Evolutionary conservation across 1,284 basidiomycete genomes (phyloP).

Genomic region (Puccinia coronata): DNA sequence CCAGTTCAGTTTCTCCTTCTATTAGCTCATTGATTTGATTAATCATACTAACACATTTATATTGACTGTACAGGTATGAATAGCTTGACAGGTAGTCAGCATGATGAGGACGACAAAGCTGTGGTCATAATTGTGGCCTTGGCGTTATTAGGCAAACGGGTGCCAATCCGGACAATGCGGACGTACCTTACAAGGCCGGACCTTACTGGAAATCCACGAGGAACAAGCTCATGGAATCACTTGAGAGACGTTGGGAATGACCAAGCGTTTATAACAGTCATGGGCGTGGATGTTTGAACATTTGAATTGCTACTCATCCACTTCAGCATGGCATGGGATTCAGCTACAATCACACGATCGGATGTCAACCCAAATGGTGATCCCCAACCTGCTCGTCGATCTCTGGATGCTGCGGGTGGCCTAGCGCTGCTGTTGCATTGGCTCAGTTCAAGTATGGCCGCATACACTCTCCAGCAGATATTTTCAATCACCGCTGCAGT

Average conservation of each 20-base stretch:
- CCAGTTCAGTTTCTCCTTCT: too few species aligned
- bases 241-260: neutral
- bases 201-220: neutral
- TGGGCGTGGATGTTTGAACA: neutral
- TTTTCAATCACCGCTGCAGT: neutral
- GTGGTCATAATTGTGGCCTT: neutral
- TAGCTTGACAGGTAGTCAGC: too few species aligned
- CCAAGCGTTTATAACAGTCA: neutral
- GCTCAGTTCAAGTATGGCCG: neutral
- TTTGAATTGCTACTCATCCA: neutral
- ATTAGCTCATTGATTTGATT: too few species aligned
- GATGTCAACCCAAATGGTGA: conserved; percentile 4
- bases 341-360: neutral
- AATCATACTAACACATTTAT: too few species aligned
- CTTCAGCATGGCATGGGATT: neutral
- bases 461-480: neutral
- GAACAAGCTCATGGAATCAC: neutral
- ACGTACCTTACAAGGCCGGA: neutral
- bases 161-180: neutral
- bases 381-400: neutral
- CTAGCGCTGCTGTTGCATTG: neutral
- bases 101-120: neutral
- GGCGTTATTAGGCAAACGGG: neutral
- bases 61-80: too few species aligned
- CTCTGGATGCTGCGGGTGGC: neutral